These are phyloP conservation scores for Aegilops speltoides DNA, from an alignment of 176 grass and related monocot species.

Conservation along the genomic window DNA sequence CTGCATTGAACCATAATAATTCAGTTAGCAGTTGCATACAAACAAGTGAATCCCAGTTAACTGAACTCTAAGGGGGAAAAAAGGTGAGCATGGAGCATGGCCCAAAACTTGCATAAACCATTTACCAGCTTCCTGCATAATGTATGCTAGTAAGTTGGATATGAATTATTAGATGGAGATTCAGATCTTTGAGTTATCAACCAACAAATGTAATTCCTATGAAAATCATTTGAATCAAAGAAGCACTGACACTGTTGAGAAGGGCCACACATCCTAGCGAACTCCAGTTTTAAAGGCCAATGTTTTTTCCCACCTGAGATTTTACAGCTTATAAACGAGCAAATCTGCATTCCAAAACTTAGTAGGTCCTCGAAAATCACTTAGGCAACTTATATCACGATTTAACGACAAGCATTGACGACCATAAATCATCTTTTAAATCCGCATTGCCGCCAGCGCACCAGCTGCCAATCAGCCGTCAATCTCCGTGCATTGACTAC, in stretches of 20 bases:
- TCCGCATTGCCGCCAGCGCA: neutral
- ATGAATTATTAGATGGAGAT: neutral
- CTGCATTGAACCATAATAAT: constrained; percentile 31
- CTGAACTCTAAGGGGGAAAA: neutral
- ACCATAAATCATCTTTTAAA: neutral
- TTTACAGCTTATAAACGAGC: neutral
- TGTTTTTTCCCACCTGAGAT: neutral
- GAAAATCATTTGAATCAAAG: too few species aligned
- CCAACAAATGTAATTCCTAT: neutral
- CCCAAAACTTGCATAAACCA: neutral
- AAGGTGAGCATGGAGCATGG: neutral
- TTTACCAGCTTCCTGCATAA: too few species aligned
- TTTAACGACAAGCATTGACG: neutral
- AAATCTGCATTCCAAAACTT: constrained; percentile 10
- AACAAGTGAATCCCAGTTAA: neutral
- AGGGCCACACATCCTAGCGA: neutral
- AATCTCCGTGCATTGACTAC: neutral
- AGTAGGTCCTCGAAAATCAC: neutral
- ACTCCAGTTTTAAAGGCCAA: neutral
- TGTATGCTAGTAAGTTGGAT: neutral
- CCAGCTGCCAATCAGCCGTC: neutral
- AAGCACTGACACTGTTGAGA: neutral
- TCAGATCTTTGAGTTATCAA: neutral
- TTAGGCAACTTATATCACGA: neutral
- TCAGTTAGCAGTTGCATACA: neutral